Percentiles rank a stretch among this genome's conserved stretches.
Evolutionary conservation across 768 basidiomycete genomes (phyloP).

Genomic region (Suillus tomentosus): DNA sequence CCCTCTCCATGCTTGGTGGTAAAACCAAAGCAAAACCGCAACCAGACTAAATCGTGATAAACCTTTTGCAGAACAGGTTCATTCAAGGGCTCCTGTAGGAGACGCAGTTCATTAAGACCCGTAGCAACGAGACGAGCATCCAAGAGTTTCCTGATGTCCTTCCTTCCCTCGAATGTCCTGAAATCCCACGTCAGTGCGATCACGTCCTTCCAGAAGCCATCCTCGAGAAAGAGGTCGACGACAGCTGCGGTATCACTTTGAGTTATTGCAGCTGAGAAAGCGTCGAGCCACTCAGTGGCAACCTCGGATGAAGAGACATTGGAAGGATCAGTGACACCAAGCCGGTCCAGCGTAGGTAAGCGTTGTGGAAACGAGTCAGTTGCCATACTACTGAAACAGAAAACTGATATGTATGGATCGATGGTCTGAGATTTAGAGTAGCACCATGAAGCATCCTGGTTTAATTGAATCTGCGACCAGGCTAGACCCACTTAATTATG

Average conservation of each 20-base stretch:
- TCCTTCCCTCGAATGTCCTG: conserved; percentile 45
- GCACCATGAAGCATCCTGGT: too few relatives aligned
- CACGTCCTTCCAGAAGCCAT: conserved; percentile 53
- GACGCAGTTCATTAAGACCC: conserved; percentile 19
- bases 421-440: too few relatives aligned
- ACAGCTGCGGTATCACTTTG: conserved; percentile 21
- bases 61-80: conserved; percentile 38
- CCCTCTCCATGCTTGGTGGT: conserved; percentile 49
- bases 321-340: conserved; percentile 26
- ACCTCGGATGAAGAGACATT: conserved; percentile 21
- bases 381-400: neutral
- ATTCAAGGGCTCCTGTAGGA: conserved; percentile 26
- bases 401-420: neutral
- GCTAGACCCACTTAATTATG: too few relatives aligned
- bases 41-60: conserved; percentile 59
- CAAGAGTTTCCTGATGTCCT: conserved; percentile 42
- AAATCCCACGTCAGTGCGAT: conserved; percentile 59
- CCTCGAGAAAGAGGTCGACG: conserved; percentile 30
- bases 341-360: conserved; percentile 31
- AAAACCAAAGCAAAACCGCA: conserved; percentile 59
- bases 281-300: conserved; percentile 27
- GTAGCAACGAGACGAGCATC: conserved; percentile 38
- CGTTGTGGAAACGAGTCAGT: conserved; percentile 22
- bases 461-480: too few relatives aligned
- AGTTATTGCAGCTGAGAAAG: conserved; percentile 26